These are phyloP conservation scores for Keithomyces neogunnii DNA, from an alignment of 2,329 filamentous ascomycete genomes.

Conservation along the genomic window DNA sequence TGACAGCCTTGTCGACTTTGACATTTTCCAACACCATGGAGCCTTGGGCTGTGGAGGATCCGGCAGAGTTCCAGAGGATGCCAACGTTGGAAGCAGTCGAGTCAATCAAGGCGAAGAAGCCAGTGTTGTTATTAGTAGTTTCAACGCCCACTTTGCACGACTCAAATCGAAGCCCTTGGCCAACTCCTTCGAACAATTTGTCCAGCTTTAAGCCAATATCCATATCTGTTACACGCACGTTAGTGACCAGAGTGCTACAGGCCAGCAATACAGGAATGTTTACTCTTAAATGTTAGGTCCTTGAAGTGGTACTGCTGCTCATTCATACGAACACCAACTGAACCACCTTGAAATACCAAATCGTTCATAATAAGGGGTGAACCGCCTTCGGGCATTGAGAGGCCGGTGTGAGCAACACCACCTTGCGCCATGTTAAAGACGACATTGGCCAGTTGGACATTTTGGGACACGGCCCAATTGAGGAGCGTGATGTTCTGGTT, in stretches of 20 bases:
- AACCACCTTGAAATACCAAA: conserved; percentile 22
- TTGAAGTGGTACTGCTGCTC: conserved; percentile 28
- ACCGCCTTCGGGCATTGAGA: conserved; percentile 26
- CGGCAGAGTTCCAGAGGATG: conserved; percentile 16
- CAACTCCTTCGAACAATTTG: conserved; percentile 17
- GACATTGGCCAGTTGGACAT: conserved; percentile 19
- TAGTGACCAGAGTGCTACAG: too few species aligned
- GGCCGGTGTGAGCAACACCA: conserved; percentile 23
- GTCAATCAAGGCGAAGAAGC: conserved; percentile 20
- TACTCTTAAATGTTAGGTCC: conserved; percentile 20
- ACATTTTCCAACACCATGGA: conserved; percentile 22
- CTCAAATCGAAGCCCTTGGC: conserved; percentile 18
- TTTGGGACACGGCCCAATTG: conserved; percentile 24
- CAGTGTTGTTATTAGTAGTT: conserved; percentile 16
- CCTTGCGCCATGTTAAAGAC: conserved; percentile 24
- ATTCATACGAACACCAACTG: conserved; percentile 19
- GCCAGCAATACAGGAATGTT: neutral
- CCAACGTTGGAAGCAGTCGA: conserved; percentile 18
- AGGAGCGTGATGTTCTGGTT: conserved; percentile 14
- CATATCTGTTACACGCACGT: conserved; percentile 1
- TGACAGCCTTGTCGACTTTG: conserved; percentile 15
- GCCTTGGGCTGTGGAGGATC: conserved; percentile 16
- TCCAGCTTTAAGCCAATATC: conserved; percentile 19
- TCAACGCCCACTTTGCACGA: conserved; percentile 22
- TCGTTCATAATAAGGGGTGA: conserved; percentile 23